Evolutionary conservation across 495 filamentous ascomycete genomes (phyloP), one percentile per base, ranked within the genome.

Genomic region (Aspergillus asperescens): DNA sequence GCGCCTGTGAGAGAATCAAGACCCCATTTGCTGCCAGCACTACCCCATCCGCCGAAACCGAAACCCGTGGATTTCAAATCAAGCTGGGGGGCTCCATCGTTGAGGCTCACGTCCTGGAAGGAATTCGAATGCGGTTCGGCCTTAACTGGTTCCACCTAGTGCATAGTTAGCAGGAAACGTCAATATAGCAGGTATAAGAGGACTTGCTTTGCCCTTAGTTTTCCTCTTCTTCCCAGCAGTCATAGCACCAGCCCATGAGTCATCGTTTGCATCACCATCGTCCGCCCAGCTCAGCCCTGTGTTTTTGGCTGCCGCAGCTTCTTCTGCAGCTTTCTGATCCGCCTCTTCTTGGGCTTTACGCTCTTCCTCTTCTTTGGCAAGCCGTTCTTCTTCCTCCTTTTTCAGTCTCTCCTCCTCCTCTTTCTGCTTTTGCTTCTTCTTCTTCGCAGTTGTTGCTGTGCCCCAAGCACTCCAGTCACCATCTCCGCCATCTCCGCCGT

Each of bases 161-260:
- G 28, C 5, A 22, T 13, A 16, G 16, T 56, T 34, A 56, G 40
- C 24, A 35, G 10, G 15, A 20, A 23, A 13, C 25, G 12, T 31
- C n/a, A 18, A 8, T 12, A 3, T 31, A 29, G 24, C 19, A 18
- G 22, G 12, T 18, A 29, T 28, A 27, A 5, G 0, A 25, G 13
- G 1, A 42, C 66, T 29, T 68, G 76, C 75, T 64, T 77, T 77
- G 48, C 58, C 72, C 56, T 79, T 80, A 56, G 72, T 74, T 48
- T 62, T 65, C 48, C 73, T 74, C 58, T 77, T 77, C 57, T 79
- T 79, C 50, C 73, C 75, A 7, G 60, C 58, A 16, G 59, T n/a
- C n/a, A n/a, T 51, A 2, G 62, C 51, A 53, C 71, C 63, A 19
- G 59, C 65, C 73, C 72, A 74, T 1, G 55, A 59, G 37, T 70